Evolutionary conservation across 306 rosid species (phyloP).

Genomic region (barrel medic (Medicago truncatula)): DNA sequence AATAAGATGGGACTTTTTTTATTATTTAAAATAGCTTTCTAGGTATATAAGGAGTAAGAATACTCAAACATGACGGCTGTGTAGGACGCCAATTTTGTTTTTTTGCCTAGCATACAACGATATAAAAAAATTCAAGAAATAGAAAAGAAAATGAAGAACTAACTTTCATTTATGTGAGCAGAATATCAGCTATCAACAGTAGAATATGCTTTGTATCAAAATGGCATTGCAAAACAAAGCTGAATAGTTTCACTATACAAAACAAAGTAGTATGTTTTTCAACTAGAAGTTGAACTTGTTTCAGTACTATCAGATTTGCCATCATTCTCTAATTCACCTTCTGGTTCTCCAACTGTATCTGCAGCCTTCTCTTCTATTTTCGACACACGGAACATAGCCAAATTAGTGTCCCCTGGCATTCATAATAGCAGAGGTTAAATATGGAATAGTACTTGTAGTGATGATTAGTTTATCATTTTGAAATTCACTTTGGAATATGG

Average conservation of each 20-base stretch:
- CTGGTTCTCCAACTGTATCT: constrained; percentile 44
- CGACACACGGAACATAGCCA: constrained; percentile 83
- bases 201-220: background rate
- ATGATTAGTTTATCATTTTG: background rate
- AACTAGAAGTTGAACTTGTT: constrained; percentile 42
- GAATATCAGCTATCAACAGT: background rate
- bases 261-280: constrained; percentile 18
- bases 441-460: background rate
- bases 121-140: no score
- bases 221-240: background rate
- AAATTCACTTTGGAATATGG: background rate
- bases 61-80: no score
- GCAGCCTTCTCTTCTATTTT: constrained; percentile 58
- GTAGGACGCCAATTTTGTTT: no score
- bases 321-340: constrained; percentile 44
- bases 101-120: background rate
- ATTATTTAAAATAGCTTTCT: no score
- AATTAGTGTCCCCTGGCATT: constrained; percentile 75
- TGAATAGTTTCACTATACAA: constrained; percentile 28
- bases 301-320: constrained; percentile 41
- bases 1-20: background rate
- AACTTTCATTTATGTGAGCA: background rate
- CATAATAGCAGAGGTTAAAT: constrained; percentile 11
- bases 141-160: no score
- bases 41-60: no score